Evolutionary conservation across 768 basidiomycete species (phyloP), one percentile per base, ranked within the genome.

Genomic region (Calocybe gangraenosa): DNA sequence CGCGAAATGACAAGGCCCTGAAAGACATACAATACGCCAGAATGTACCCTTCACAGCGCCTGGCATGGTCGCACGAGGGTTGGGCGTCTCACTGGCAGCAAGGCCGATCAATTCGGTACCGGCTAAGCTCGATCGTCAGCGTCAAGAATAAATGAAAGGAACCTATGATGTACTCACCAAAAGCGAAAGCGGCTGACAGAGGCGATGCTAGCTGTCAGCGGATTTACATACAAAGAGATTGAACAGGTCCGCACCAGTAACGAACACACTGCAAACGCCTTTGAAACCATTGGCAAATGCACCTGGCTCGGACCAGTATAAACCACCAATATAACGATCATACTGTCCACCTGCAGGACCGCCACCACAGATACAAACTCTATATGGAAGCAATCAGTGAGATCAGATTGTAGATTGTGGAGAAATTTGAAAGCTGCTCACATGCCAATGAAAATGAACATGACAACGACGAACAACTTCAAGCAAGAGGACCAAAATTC

Each of bases 401-500:
- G 32, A 17, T 14, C 41, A 17, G 31, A 33, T 4, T n/a, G n/a
- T n/a, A n/a, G 18, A 44, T 8, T 18, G 33, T 40, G 23, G 34
- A 35, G 11, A 18, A 2, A 28, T 10, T 23, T n/a, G n/a, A 14
- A 6, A 0, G 11, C 15, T 11, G 5, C 67, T 49, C 54, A 72
- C 70, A 73, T 50, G 36, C 69, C 70, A 18, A 74, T 69, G 58
- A 74, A 64, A 42, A 72, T 59, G 58, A 74, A 73, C 62, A 74
- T 69, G 1, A 72, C 56, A 31, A 71, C 69, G 3, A 71, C 70
- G 38, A 72, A 46, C 18, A 74, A 62, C 58, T 73, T 74, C n/a
- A 74, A 58, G 49, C 66, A 69, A 22, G 73, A 73, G n/a, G 71
- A 68, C 73, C 73, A 74, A 48, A 73, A 74, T 42, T 73, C 71